Conservation (phyloP, 176 grass and related monocot species). For the Triticum urartu region DNA sequence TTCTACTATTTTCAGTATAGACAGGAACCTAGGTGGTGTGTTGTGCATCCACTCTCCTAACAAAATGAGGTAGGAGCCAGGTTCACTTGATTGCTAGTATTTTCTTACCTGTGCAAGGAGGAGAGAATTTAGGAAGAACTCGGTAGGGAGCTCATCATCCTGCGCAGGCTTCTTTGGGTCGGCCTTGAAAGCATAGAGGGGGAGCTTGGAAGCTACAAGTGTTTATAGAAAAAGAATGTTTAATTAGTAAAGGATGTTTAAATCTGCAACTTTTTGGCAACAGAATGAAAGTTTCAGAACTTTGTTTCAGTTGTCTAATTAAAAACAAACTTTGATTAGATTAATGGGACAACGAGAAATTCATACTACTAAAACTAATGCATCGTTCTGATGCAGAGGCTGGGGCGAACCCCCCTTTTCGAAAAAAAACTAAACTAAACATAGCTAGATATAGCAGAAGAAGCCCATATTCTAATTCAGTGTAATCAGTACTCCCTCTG, state of each 20-base stretch:
- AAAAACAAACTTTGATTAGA: not conserved
- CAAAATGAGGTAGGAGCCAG: not conserved
- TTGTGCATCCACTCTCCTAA: not conserved
- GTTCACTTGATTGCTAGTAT: not conserved
- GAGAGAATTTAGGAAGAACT: constrained; percentile 63
- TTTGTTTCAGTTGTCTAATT: not conserved
- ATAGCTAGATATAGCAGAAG: too few species aligned
- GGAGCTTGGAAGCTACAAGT: constrained; percentile 62
- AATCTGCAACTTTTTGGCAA: constrained; percentile 13
- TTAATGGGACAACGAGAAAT: not conserved
- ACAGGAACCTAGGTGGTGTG: not conserved
- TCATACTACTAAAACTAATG: not conserved
- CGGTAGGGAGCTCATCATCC: constrained; percentile 29
- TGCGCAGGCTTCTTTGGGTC: not conserved
- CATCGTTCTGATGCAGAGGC: too few species aligned
- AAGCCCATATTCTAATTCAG: not conserved
- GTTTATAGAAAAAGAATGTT: not conserved
- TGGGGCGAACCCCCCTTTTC: too few species aligned
- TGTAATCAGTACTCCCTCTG: not conserved
- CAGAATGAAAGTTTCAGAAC: constrained; percentile 2
- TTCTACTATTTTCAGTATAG: not conserved
- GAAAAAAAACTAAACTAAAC: not conserved
- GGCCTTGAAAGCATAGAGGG: constrained; percentile 54
- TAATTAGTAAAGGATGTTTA: not conserved
- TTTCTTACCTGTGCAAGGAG: constrained; percentile 60